These are phyloP conservation scores for Wallacemonas sp. DNA, from an alignment of 208 protist genomes.

Conservation along the genomic window DNA sequence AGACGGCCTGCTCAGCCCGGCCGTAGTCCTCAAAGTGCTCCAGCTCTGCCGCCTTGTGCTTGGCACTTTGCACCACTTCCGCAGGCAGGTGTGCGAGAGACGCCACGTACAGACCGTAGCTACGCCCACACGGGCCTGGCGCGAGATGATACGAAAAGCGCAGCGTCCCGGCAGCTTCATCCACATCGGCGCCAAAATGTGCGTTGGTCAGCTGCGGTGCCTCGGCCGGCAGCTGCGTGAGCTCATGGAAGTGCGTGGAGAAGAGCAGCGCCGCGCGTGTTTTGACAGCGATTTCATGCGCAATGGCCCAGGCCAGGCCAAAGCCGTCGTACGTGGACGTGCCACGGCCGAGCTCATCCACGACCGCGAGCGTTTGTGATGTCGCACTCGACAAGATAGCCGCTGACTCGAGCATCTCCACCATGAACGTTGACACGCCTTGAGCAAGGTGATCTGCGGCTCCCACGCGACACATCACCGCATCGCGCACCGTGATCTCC, in stretches of 20 bases:
- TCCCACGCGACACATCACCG: slow-evolving; percentile 98
- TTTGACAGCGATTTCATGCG: slow-evolving; percentile 90
- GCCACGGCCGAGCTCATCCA: slow-evolving; percentile 99
- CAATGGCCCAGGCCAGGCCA: slow-evolving; percentile 99
- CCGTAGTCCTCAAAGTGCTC: slow-evolving; percentile 72
- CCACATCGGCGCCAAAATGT: slow-evolving; percentile 76
- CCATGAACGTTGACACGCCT: slow-evolving; percentile 99
- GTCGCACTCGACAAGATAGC: slow-evolving; percentile 96
- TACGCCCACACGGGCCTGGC: slow-evolving; percentile 86
- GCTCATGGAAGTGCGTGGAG: slow-evolving; percentile 99
- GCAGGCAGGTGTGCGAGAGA: slow-evolving; percentile 83
- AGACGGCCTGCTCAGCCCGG: background rate
- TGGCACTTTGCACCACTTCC: slow-evolving; percentile 75
- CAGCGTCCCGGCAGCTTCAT: slow-evolving; percentile 64
- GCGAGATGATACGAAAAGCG: slow-evolving; percentile 87
- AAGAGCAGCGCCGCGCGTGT: slow-evolving; percentile 94
- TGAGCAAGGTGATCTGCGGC: slow-evolving; percentile 96
- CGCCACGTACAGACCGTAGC: slow-evolving; percentile 94
- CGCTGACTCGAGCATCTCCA: slow-evolving; percentile 99
- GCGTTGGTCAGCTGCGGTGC: slow-evolving; percentile 61
- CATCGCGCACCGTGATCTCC: slow-evolving; percentile 84
- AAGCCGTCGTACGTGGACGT: slow-evolving; percentile 99
- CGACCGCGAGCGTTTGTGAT: slow-evolving; percentile 95
- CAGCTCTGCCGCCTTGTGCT: slow-evolving; percentile 83
- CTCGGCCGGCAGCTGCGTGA: slow-evolving; percentile 91